Conservation (phyloP, 225 moss, liverwort and hornwort species). For the Polytrichum commune region DNA sequence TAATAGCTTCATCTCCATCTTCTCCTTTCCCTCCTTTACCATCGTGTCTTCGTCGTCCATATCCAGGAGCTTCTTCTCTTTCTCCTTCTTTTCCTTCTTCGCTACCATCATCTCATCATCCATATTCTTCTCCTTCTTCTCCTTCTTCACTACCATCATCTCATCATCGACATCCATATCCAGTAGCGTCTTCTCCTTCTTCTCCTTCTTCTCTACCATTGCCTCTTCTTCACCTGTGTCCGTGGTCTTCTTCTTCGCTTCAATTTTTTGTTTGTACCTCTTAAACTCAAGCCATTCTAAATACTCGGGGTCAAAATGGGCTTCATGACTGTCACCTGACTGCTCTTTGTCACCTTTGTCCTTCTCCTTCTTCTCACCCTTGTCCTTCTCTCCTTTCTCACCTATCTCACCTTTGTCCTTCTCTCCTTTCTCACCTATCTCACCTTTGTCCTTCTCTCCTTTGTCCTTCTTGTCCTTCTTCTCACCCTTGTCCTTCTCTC, state of each 20-base stretch:
- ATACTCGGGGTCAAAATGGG: slow-evolving; percentile 24
- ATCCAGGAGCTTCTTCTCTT: background rate
- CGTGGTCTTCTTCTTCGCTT: slow-evolving; percentile 8
- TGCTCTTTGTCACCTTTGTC: background rate
- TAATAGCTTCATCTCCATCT: background rate
- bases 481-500: background rate
- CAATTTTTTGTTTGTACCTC: slow-evolving; percentile 29
- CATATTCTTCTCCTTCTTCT: background rate
- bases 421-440: background rate
- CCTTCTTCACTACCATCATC: background rate
- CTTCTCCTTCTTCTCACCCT: background rate
- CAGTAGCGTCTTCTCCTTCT: background rate
- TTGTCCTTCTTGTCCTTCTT: slow-evolving; percentile 12
- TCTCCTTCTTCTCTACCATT: background rate
- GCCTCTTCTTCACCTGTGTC: slow-evolving; percentile 7
- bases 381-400: background rate
- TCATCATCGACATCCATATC: background rate
- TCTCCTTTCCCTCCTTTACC: background rate
- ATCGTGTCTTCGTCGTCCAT: background rate
- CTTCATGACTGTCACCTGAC: background rate
- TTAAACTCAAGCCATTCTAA: slow-evolving; percentile 49
- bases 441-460: background rate
- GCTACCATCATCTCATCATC: background rate
- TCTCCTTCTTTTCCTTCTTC: background rate
- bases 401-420: background rate